Percentiles rank a stretch among this genome's conserved stretches.
Conservation (phyloP, 768 basidiomycete genomes). For the Xerocomellus chrysenteron region DNA sequence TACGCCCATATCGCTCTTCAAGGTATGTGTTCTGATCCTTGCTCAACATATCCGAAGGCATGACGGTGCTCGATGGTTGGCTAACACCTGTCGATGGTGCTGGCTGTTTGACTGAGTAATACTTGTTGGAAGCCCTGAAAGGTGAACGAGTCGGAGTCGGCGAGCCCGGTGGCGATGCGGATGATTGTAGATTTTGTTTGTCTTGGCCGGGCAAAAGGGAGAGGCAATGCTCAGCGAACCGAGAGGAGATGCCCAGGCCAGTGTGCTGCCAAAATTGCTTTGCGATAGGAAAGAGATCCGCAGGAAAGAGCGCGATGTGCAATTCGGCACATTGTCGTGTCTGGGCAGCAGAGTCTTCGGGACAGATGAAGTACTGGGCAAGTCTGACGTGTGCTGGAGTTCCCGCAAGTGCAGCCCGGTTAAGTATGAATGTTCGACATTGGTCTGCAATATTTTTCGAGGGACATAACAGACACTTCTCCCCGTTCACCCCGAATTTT, state of each 20-base stretch:
- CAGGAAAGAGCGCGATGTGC: slow-evolving; percentile 79
- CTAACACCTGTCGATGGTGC: slow-evolving; percentile 3
- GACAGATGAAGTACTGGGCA: slow-evolving; percentile 70
- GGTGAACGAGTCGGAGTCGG: slow-evolving; percentile 31
- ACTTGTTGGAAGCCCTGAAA: slow-evolving; percentile 51
- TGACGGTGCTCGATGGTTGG: slow-evolving; percentile 6
- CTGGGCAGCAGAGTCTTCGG: slow-evolving; percentile 43
- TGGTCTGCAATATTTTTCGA: slow-evolving; percentile 68
- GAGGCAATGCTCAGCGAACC: slow-evolving; percentile 81
- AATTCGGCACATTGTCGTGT: slow-evolving; percentile 52
- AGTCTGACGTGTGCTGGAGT: slow-evolving; percentile 49
- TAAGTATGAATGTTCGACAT: slow-evolving; percentile 71
- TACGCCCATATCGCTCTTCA: slow-evolving; percentile 94
- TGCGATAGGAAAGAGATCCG: slow-evolving; percentile 57
- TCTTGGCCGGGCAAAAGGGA: slow-evolving; percentile 57
- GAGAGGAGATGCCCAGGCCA: slow-evolving; percentile 86
- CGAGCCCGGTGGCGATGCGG: slow-evolving; percentile 26
- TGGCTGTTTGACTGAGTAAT: slow-evolving; percentile 46
- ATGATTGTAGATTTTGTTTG: slow-evolving; percentile 18
- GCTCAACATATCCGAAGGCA: slow-evolving; percentile 46
- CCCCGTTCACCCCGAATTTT: slow-evolving; percentile 71
- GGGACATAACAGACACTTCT: slow-evolving; percentile 79
- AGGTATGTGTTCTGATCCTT: slow-evolving; percentile 73
- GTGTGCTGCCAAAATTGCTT: slow-evolving; percentile 98
- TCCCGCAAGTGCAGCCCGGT: slow-evolving; percentile 45